Evolutionary conservation across 805 yeast genomes (phyloP), one percentile per base, ranked within the genome.

Genomic region (Huiozyma naganishii): DNA sequence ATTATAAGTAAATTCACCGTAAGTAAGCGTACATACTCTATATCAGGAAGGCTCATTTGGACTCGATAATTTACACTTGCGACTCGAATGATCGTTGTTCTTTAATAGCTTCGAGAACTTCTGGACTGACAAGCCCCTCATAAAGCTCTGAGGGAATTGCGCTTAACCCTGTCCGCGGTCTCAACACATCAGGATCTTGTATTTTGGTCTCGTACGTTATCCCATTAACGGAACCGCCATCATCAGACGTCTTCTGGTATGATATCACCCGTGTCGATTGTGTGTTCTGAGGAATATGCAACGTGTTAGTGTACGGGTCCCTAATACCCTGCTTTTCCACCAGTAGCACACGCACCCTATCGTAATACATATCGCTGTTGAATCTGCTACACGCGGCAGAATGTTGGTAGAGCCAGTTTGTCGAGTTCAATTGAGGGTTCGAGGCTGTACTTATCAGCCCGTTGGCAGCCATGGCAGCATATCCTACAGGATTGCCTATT

Each of bases 261-360:
- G 51, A 32, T 47, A 57, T 51, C 6, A 70, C 65, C 38, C 55
- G 54, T 6, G 74, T 67, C 1, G 97, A 86, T 64, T 92, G 98
- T 6, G 95, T 81, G 5, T 70, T 67, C 17, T 54, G 58, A 3
- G 97, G 96, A 32, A 76, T 77, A 59, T 87, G 86, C 33, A 72
- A 69, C 30, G 83, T 70, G n/a, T 94, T 94, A 0, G 95, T 83
- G 61, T 88, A 90, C 1, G 83, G 76, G 58, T 90, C 97, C 56
- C 79, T 78, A 17, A 76, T 59, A 1, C 89, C 89, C 41, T 78
- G 71, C 17, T 55, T 54, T 17, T 62, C 65, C 36, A 67, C 62
- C 40, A 65, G 68, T 17, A 72, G 59, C 34, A 73, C 66, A 27
- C 74, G 72, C 17, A 66, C 68, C 48, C 89, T 69, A 46, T 83